Evolutionary conservation across 192 early-diverging fungal species (phyloP), one percentile per base, ranked within the genome.

Genomic region (Nowakowskiella sp.): DNA sequence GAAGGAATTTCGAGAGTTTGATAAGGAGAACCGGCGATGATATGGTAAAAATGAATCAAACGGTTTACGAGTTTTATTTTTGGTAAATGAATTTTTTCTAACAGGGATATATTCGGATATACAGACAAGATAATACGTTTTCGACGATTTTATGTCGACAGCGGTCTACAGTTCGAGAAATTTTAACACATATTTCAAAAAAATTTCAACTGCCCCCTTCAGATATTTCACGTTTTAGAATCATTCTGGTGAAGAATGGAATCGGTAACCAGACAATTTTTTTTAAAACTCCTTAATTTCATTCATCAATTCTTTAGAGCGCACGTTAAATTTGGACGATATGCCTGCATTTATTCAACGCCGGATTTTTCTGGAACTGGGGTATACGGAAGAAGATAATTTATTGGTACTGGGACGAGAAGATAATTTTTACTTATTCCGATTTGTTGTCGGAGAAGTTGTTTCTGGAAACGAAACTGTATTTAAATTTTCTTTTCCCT

Each of bases 181-280:
- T 93, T 29, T 74, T 85, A 53, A 67, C 77, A 24, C 81, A 80
- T 49, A 69, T 89, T 4, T 75, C 84, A 10, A 85, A 82, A 61
- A 93, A 93, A 60, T 89, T 87, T 53, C 86, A 89, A 52, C 78
- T 91, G 31, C 66, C 70, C 7, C n/a, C n/a, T n/a, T n/a, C n/a
- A n/a, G 89, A 93, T 54, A 74, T 78, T 25, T 78, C 75, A 21
- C 55, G 51, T 26, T 64, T 51, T 50, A 60, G 55, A 27, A 44
- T 64, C 29, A 5, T n/a, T 31, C 36, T 55, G 10, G 27, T 49
- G 2, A 50, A 42, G 21, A 50, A 48, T 2, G 49, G 66, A 16
- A 27, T 26, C n/a, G 23, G 43, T 53, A 31, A 21, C 16, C 25
- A 42, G 36, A 6, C n/a, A 19, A 30, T 1, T n/a, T 3, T 22